Conservation (phyloP, 345 rosid species). For the Psidium guajava region DNA sequence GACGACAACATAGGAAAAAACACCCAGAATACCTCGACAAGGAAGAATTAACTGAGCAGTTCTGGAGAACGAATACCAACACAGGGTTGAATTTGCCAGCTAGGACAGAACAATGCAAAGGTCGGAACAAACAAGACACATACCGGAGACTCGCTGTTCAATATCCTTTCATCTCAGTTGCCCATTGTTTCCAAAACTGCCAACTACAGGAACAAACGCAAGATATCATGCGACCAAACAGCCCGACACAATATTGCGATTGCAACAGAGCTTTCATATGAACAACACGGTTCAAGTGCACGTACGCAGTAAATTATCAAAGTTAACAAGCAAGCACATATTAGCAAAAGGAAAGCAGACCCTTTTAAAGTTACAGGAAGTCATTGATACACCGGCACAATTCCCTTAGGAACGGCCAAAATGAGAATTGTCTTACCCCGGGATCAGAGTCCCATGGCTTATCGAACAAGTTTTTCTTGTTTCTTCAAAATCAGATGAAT, state of each 20-base stretch:
- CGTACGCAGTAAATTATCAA: background rate
- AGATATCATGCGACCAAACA: background rate
- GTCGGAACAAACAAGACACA: background rate
- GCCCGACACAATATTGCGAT: background rate
- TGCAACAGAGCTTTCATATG: background rate
- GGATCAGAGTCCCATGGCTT: background rate
- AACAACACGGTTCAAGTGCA: background rate
- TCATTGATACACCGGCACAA: slow-evolving; percentile 1
- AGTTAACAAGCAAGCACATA: background rate
- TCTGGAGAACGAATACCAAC: background rate
- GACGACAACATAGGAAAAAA: background rate
- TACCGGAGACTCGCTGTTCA: background rate
- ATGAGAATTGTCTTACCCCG: background rate
- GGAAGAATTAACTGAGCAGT: background rate
- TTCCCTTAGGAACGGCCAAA: background rate
- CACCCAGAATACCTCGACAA: background rate
- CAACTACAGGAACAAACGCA: background rate
- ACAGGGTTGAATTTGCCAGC: background rate
- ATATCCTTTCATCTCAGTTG: background rate
- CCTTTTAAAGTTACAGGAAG: background rate
- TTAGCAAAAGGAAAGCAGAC: background rate
- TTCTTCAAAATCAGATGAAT: slow-evolving; percentile 37
- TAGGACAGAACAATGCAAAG: background rate
- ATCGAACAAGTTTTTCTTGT: background rate
- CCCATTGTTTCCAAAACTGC: background rate